Base-by-base conservation (phyloP, 2,329 filamentous ascomycete species). In the Diaporthe vaccinii region DNA sequence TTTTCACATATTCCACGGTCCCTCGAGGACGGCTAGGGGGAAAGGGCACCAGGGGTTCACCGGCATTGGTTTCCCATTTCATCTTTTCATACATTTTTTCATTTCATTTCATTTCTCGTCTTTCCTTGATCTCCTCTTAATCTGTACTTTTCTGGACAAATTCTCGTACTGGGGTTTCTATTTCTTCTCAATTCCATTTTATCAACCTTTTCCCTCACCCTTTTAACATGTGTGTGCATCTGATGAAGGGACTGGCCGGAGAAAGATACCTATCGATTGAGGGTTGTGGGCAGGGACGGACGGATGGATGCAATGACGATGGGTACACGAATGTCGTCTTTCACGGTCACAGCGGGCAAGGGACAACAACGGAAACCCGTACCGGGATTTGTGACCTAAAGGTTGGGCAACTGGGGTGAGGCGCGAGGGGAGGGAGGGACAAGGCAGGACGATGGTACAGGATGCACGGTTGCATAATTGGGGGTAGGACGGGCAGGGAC, bases 151-250 rank as follows among this genome's bases (percentile, higher is more conserved):
- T 68, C 12, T 28, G 62, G 62, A 17, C 22, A n/a, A 15, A 17
- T 34, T 49, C 25, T 72, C n/a, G 51, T 20, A 61, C 31, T 68
- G 51, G 74, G 14, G 73, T 78, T 76, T 77, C 39, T 73, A 72
- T 77, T 65, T 78, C 46, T 75, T 78, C 73, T 74, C 44, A 28
- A 76, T 41, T 75, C 72, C 74, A 65, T 75, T 71, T 70, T 72
- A 44, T 49, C 61, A 74, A 61, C 75, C 68, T 75, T 73, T 25
- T 74, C 69, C 22, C 4, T 34, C 28, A 17, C 15, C 17, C n/a
- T 39, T 36, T 36, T 39, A 10, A 10, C 31, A 68, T 41, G 65
- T 68, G 62, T 68, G 62, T 36, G 31, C 34, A 36, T 68, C 34
- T 5, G 46, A 53, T 20, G 31, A 25, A 7, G 22, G 65, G 65